Conservation (phyloP, 2,329 filamentous ascomycete genomes). For the Paraconiothyrium sp. region DNA sequence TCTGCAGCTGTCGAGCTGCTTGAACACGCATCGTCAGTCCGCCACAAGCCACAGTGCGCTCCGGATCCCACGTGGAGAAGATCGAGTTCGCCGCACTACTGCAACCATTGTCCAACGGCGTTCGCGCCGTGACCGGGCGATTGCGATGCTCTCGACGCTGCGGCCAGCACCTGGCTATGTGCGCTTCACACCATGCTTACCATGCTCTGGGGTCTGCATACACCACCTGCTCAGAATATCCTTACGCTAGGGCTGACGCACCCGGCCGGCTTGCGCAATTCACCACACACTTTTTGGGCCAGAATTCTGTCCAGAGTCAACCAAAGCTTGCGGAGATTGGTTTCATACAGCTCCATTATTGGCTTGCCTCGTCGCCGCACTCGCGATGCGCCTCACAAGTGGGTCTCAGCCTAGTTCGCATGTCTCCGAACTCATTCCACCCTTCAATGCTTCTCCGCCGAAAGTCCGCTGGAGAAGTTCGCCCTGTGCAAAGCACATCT, state of each 20-base stretch:
- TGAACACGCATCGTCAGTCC: conserved; percentile 3
- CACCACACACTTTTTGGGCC: not conserved
- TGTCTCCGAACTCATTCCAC: too few species aligned
- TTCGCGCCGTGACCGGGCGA: not conserved
- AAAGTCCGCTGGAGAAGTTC: too few species aligned
- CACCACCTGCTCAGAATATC: not conserved
- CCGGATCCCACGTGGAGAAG: conserved; percentile 4
- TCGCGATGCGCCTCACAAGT: not conserved
- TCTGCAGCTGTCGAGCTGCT: conserved; percentile 1
- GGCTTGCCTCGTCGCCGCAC: not conserved
- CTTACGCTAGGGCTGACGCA: not conserved
- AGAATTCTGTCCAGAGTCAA: not conserved
- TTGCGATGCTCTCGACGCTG: not conserved
- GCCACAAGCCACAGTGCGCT: conserved; percentile 6
- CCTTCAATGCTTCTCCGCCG: too few species aligned
- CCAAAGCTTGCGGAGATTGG: conserved; percentile 8
- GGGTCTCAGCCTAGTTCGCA: not conserved
- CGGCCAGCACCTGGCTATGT: not conserved
- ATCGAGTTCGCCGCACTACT: not conserved
- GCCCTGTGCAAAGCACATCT: too few species aligned
- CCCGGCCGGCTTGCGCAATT: not conserved
- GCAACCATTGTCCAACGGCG: not conserved
- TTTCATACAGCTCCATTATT: not conserved
- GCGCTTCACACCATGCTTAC: not conserved
- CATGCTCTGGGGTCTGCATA: not conserved